phyloP scores from a whole-genome alignment of 345 rosid species.

The Cardamine occulta region DNA sequence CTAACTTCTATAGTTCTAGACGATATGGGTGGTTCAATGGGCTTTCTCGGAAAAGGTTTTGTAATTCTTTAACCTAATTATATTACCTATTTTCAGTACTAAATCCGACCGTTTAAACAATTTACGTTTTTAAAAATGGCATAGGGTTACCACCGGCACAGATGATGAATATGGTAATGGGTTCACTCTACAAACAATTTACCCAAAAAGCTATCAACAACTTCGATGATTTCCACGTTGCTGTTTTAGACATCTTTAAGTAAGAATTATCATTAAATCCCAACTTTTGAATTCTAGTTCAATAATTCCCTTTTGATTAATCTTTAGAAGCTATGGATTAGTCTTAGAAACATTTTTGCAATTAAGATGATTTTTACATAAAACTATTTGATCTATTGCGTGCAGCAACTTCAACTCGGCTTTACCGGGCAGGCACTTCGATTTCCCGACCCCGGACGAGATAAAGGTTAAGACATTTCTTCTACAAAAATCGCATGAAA shows the following conservation, averaged over 20 bases:
- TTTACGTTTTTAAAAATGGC: not conserved
- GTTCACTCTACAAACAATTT: slow-evolving; percentile 66
- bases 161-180: slow-evolving; percentile 63
- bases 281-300: not conserved
- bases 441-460: slow-evolving; percentile 56
- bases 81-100: not conserved
- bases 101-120: no score
- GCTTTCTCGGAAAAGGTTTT: slow-evolving; percentile 67
- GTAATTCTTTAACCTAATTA: slow-evolving; percentile 1
- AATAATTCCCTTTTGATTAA: not conserved
- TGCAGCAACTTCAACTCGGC: slow-evolving; percentile 80
- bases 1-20: not conserved
- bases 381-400: slow-evolving; percentile 2
- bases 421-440: slow-evolving; percentile 87
- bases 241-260: slow-evolving; percentile 80
- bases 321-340: not conserved
- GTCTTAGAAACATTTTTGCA: no score
- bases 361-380: not conserved
- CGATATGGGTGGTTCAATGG: slow-evolving; percentile 66
- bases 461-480: slow-evolving; percentile 51
- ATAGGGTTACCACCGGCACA: slow-evolving; percentile 62
- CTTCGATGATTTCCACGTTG: slow-evolving; percentile 70
- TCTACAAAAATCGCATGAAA: not conserved
- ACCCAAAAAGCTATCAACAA: slow-evolving; percentile 51
- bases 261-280: slow-evolving; percentile 39